Percentiles rank a stretch among this genome's conserved stretches.
These are phyloP conservation scores for Trifolium pratense DNA, from an alignment of 306 rosid species.

Conservation along the genomic window DNA sequence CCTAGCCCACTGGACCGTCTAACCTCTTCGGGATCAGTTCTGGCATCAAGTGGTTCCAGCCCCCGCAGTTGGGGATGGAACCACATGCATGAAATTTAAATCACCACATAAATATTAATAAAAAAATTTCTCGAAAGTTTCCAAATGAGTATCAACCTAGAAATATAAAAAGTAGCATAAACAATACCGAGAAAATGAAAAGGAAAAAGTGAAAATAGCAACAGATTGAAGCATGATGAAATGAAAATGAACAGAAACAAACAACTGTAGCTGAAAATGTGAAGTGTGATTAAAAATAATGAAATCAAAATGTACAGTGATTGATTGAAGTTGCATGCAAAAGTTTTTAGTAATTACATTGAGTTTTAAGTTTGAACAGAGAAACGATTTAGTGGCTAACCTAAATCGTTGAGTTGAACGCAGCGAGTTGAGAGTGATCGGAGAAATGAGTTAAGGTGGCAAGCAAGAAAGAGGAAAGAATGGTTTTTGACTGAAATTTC, in stretches of 20 bases:
- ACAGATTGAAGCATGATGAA: not conserved
- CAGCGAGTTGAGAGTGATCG: not conserved
- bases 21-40: no score
- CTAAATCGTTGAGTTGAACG: not conserved
- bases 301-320: not conserved
- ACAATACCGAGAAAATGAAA: not conserved
- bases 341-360: not conserved
- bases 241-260: not conserved
- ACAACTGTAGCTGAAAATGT: not conserved
- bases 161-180: not conserved
- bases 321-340: not conserved
- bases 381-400: not conserved
- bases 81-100: not conserved
- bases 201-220: not conserved
- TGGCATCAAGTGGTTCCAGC: no score
- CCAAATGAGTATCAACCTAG: not conserved
- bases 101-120: not conserved
- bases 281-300: not conserved
- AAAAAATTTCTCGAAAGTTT: not conserved
- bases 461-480: not conserved
- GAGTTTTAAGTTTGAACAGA: not conserved
- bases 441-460: not conserved
- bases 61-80: no score
- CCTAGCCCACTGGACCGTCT: no score
- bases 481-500: not conserved